phyloP scores from a whole-genome alignment of 768 basidiomycete genomes.

The Lactarius deliciosus region DNA sequence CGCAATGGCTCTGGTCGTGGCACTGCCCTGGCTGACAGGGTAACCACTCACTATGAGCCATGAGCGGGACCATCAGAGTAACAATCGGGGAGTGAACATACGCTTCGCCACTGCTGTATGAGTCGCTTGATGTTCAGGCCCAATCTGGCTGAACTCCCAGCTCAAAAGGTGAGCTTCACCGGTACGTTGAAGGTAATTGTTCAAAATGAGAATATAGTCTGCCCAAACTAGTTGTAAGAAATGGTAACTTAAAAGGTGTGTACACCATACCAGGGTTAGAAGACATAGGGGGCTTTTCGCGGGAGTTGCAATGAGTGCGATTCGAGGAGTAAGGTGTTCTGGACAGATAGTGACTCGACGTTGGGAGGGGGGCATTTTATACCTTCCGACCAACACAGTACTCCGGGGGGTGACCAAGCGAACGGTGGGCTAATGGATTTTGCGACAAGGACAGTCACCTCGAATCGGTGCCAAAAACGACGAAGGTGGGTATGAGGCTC shows the following conservation, averaged over 20 bases:
- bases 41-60: constrained; percentile 19
- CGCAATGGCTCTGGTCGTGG: constrained; percentile 24
- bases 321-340: constrained; percentile 6
- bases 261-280: constrained; percentile 19
- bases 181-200: constrained; percentile 28
- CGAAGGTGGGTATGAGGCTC: constrained; percentile 20
- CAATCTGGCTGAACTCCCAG: constrained; percentile 28
- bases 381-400: constrained; percentile 6
- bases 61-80: neutral
- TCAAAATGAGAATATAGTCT: constrained; percentile 29
- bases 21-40: constrained; percentile 24
- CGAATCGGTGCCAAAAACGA: constrained; percentile 17
- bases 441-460: constrained; percentile 5
- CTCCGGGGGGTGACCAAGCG: neutral
- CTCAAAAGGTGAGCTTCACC: constrained; percentile 24
- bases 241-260: neutral
- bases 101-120: constrained; percentile 26
- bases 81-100: constrained; percentile 6
- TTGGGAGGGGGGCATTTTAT: constrained; percentile 19
- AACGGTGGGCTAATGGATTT: constrained; percentile 6
- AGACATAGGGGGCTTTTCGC: constrained; percentile 8
- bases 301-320: neutral
- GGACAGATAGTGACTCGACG: neutral
- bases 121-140: constrained; percentile 27
- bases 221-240: neutral